Base-by-base conservation (phyloP, 164 flowering plant species). In the Umbilicus rupestris region DNA sequence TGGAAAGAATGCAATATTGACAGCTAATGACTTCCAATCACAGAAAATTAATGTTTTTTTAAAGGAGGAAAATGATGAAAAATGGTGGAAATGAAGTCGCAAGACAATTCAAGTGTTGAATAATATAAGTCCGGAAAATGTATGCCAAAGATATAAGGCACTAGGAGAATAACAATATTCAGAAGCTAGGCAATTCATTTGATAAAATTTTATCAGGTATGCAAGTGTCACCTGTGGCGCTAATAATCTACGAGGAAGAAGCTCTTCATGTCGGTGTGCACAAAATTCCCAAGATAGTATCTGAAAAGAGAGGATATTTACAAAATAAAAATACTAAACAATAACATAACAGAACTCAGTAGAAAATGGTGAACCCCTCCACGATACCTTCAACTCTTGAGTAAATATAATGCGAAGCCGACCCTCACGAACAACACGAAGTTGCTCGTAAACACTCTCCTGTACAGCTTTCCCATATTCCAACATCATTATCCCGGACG, bases 201-300 rank as follows among this genome's bases (percentile, higher is more conserved):
- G 12, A 33, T 62, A 3, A 33, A 35, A 33, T 2, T 17, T 17
- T 19, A 33, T 0, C 8, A 22, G 64, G 26, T 49, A 15, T 3
- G 41, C 67, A 60, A 62, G 17, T 30, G 35, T 19, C 82, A 93
- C 99, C 96, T 95, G 97, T 35, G 97, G 97, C 33, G 87, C 87
- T 64, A 92, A 81, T 76, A 92, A 47, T 71, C 92, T 83, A 44
- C 99, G 90, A 45, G 96, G 89, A 74, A 89, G 81, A 70, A 92
- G 85, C 74, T 95, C 99, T 75, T 95, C 99, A 80, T 95, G 99
- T 14, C 85, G 84, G 33, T 85, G 82, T 11, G 92, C 94, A 82
- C 99, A 92, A 71, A 90, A 95, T 69, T 95, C 97, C 99, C 99
- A 95, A 41, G 88, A 84, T 70, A 92, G 73, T 73, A 92, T 95